Base-by-base conservation (phyloP, 257 asterid species). In the Lantana camara region DNA sequence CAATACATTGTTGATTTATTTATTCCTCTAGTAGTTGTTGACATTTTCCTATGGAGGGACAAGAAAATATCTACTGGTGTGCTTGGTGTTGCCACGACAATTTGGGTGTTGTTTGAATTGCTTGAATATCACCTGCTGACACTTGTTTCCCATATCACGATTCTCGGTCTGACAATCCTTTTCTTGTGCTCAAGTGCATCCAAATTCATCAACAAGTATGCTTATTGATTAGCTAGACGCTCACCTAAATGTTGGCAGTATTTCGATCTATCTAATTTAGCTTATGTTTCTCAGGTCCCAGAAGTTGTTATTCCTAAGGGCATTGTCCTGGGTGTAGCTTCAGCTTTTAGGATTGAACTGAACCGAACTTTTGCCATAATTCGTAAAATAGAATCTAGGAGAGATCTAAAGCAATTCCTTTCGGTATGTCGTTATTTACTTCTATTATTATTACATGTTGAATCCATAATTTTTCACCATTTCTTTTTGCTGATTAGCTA, bases 71-170 rank as follows among this genome's bases (percentile, higher is more conserved):
- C 98, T 15, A 89, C 81, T 63, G 79, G 90, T 21, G 95, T 91
- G 57, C 81, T 91, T 44, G 95, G 96, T 66, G 64, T 91, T 69
- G 95, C 83, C 22, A 91, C 96, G 46, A 82, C 87, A 58, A 70
- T 89, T 69, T 91, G 95, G 95, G 92, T 91, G 81, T 83, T 91
- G 44, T 91, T 89, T 70, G 98, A 91, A 75, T 79, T 91, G 89
- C 81, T 89, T 57, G 90, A 91, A 57, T 91, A 91, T 68, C 96
- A 91, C 72, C 70, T 91, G 75, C 92, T 91, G 24, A 74, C 98
- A 3, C 83, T 91, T 38, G 86, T 91, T 40, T 89, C 96, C 87
- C 98, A 91, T 66, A 51, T 89, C 53, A 70, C 89, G 68, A 86
- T 91, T 60, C 80, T 85, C 74, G 88, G 82, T 40, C 70, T 89